Base-by-base conservation (phyloP, 805 yeast genomes). In the Candida insectalens region DNA sequence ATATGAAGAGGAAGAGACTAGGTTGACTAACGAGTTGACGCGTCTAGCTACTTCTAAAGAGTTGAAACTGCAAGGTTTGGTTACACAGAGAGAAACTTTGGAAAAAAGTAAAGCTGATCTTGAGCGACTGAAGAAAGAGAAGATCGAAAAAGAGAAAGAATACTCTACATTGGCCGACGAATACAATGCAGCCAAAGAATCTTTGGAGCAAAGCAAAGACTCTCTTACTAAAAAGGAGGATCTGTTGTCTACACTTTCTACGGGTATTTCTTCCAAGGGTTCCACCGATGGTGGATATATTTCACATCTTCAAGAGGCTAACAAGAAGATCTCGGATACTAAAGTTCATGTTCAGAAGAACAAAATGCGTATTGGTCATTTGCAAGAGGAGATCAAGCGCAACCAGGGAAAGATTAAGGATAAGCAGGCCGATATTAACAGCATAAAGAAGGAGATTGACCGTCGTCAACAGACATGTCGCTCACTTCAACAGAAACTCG, bases 231-330 rank as follows among this genome's bases (percentile, higher is more conserved):
- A 63, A 38, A 83, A 82, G 44, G 89, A 83, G 46, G 96, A 88
- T 40, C 63, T 88, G 8, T 58, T 84, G 7, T 81, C 92, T 0
- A 78, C 94, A 1, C 63, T 88, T 27, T 76, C 87, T 0, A 84
- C 95, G 0, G 96, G 96, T 46, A 77, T 88, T n/a, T 82, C 95
- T 0, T 73, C 94, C 0, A 77, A 73, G 38, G 95, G 94, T 35
- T 67, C 77, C 1, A 62, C 77, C 0, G 80, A 77, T 46, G 77
- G 82, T 22, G 96, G 96, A 6, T 88, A 83, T 54, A 60, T 67
- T 40, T 68, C 77, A 2, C 95, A 85, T 46, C 57, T 87, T 27
- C 71, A 72, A 37, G 75, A 72, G 30, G 75, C 74, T 6, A 79
- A 78, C 44, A 67, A 67, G 17, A 65, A 62, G 26, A 52, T 77